A percentile compares a stretch with the other conserved stretches of the same genome.
These are phyloP conservation scores for Hypoxylon sp. DNA, from an alignment of 2,329 filamentous ascomycete genomes.

Conservation along the genomic window DNA sequence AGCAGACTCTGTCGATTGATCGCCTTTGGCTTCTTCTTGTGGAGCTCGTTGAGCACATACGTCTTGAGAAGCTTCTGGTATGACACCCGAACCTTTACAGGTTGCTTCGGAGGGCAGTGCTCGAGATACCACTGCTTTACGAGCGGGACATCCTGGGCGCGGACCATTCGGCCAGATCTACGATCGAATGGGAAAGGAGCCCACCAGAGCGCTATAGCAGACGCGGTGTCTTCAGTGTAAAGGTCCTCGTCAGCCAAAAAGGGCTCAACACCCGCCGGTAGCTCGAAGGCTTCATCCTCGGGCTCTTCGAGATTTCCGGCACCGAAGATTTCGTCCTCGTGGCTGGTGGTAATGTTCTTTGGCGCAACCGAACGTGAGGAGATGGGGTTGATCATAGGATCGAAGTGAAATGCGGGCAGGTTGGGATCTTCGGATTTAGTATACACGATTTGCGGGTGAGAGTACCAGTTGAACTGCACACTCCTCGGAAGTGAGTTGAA, in stretches of 20 bases:
- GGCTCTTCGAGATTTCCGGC: constrained; percentile 74
- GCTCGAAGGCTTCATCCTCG: constrained; percentile 84
- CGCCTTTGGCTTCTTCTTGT: constrained; percentile 94
- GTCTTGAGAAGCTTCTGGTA: constrained; percentile 98
- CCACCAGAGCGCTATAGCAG: constrained; percentile 97
- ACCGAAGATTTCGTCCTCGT: constrained; percentile 95
- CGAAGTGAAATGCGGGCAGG: constrained; percentile 96
- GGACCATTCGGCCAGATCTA: constrained; percentile 92
- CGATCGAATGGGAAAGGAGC: constrained; percentile 95
- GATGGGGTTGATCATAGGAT: constrained; percentile 96
- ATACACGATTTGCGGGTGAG: constrained; percentile 91
- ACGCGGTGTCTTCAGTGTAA: constrained; percentile 86
- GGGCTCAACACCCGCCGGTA: constrained; percentile 81
- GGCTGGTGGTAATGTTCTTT: constrained; percentile 89
- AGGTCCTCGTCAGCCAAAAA: constrained; percentile 91
- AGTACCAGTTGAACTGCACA: constrained; percentile 93
- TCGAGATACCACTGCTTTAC: constrained; percentile 99
- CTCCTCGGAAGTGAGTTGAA: constrained; percentile 97
- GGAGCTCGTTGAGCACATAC: constrained; percentile 93
- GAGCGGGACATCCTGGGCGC: constrained; percentile 94
- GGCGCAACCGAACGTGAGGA: constrained; percentile 93
- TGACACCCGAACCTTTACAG: constrained; percentile 96
- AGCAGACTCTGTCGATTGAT: constrained; percentile 94
- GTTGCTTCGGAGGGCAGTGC: constrained; percentile 85
- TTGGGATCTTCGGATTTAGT: constrained; percentile 86